Evolutionary conservation across 768 basidiomycete species (phyloP).

Genomic region (Auricularia auricula-judae): DNA sequence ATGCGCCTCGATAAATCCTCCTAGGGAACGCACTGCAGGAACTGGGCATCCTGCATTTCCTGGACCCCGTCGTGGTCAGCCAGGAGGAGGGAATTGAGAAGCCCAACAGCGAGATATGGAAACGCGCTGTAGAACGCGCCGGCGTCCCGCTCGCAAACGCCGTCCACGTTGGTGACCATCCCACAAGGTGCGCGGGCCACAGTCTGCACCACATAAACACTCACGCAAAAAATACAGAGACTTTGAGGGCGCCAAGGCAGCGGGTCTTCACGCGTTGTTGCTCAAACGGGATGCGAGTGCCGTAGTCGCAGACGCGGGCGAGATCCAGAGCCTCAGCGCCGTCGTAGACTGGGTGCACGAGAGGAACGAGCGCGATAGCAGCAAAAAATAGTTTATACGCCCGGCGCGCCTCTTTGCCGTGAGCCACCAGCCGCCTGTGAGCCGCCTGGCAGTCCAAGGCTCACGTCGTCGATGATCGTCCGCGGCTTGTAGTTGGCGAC

Average conservation of each 20-base stretch:
- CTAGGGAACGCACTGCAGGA: slow-evolving; percentile 42
- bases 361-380: background rate
- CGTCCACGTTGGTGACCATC: slow-evolving; percentile 69
- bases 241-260: slow-evolving; percentile 46
- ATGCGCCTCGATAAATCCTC: too few species aligned
- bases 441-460: background rate
- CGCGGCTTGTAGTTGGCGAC: slow-evolving; percentile 27
- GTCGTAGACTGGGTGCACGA: slow-evolving; percentile 26
- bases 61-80: slow-evolving; percentile 54
- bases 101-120: slow-evolving; percentile 50
- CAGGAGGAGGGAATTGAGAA: slow-evolving; percentile 63
- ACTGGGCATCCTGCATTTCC: slow-evolving; percentile 37
- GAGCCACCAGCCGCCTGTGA: background rate
- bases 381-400: background rate
- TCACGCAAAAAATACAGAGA: slow-evolving; percentile 32
- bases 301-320: slow-evolving; percentile 29
- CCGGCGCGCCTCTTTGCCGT: background rate
- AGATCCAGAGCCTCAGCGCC: slow-evolving; percentile 27
- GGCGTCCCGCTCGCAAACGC: slow-evolving; percentile 31
- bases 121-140: slow-evolving; percentile 27
- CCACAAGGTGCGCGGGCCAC: slow-evolving; percentile 34
- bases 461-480: background rate
- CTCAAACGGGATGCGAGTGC: slow-evolving; percentile 33
- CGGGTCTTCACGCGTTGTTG: slow-evolving; percentile 48
- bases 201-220: too few species aligned